Percentiles rank a stretch among this genome's conserved stretches.
These are phyloP conservation scores for Pythium periplocum DNA, from an alignment of 352 stramenopile genomes.

Conservation along the genomic window DNA sequence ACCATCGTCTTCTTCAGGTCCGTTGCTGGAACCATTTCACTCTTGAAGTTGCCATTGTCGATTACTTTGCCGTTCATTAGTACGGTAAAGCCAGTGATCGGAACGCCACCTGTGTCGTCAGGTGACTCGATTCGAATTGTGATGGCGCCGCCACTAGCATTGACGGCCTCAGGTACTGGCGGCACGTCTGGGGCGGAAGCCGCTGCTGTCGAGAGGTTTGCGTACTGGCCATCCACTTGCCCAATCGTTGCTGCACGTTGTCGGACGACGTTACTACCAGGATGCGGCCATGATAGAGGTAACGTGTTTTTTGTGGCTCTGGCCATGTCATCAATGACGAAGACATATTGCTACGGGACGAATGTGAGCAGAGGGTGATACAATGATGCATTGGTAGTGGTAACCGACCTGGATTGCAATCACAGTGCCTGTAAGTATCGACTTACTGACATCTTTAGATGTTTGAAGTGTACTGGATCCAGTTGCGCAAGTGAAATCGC, in stretches of 20 bases:
- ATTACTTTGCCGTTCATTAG: conserved; percentile 26
- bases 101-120: conserved; percentile 34
- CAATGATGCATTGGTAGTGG: no score
- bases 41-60: conserved; percentile 5
- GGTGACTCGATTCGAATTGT: conserved; percentile 16
- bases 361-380: no score
- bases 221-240: conserved; percentile 24
- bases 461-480: conserved; percentile 28
- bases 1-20: conserved; percentile 19
- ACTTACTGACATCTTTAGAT: conserved; percentile 29
- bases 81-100: conserved; percentile 37
- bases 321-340: conserved; percentile 35
- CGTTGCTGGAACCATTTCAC: not conserved
- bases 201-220: conserved; percentile 25
- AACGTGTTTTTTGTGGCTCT: conserved; percentile 16
- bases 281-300: no score
- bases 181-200: conserved; percentile 28
- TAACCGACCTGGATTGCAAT: conserved; percentile 3
- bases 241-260: conserved; percentile 20
- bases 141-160: conserved; percentile 41
- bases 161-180: conserved; percentile 21
- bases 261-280: conserved; percentile 14
- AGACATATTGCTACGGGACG: conserved; percentile 13
- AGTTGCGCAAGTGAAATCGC: conserved; percentile 29
- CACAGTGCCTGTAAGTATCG: conserved; percentile 27